These are phyloP conservation scores for Fraxinus sp. DNA, from an alignment of 305 asterid genomes.

Conservation along the genomic window DNA sequence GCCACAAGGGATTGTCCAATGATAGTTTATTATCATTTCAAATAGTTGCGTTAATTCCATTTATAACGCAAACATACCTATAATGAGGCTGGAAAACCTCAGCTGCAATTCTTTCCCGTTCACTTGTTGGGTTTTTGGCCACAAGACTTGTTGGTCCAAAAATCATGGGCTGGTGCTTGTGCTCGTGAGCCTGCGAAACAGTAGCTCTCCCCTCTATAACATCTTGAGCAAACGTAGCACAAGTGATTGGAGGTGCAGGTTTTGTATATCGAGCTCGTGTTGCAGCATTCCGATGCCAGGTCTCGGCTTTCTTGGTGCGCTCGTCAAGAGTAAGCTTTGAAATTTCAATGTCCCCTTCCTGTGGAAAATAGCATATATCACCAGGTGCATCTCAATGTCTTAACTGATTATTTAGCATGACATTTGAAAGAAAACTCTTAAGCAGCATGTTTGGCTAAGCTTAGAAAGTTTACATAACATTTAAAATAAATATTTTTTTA, in stretches of 20 bases:
- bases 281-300: slow-evolving; percentile 87
- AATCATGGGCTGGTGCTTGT: slow-evolving; percentile 88
- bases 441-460: background rate
- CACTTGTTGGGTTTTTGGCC: slow-evolving; percentile 70
- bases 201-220: slow-evolving; percentile 85
- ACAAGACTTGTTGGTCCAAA: slow-evolving; percentile 94
- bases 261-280: slow-evolving; percentile 57
- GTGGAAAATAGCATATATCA: slow-evolving; percentile 15
- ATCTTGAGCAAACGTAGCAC: slow-evolving; percentile 98
- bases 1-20: too few relatives aligned
- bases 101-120: slow-evolving; percentile 84
- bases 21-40: too few relatives aligned
- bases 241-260: slow-evolving; percentile 87
- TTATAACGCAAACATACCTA: too few relatives aligned
- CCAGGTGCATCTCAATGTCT: slow-evolving; percentile 3
- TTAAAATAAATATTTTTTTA: background rate
- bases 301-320: slow-evolving; percentile 80
- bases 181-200: slow-evolving; percentile 77
- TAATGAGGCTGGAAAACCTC: slow-evolving; percentile 82
- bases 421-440: background rate
- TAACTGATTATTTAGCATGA: background rate
- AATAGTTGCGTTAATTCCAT: too few relatives aligned
- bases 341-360: slow-evolving; percentile 69
- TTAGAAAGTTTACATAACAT: background rate
- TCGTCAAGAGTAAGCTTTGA: slow-evolving; percentile 66